Percentiles rank a stretch among this genome's conserved stretches.
These are phyloP conservation scores for Bimuria novae-zelandiae DNA, from an alignment of 2,329 filamentous ascomycete species.

Conservation along the genomic window DNA sequence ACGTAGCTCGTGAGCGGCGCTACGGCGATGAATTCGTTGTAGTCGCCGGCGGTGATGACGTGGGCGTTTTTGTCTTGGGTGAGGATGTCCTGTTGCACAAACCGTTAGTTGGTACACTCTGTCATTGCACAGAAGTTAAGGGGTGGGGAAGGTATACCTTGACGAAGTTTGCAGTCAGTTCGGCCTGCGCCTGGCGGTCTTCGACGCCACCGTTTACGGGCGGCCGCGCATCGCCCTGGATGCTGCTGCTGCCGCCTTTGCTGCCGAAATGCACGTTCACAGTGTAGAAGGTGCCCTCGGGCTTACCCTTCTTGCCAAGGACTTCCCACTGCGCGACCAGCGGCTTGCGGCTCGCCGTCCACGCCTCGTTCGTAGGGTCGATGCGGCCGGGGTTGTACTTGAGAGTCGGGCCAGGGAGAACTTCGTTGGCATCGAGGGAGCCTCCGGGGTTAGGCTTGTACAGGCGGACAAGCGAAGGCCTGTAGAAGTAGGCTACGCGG, in stretches of 20 bases:
- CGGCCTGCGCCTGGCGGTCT: slow-evolving; percentile 61
- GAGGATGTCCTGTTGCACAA: slow-evolving; percentile 56
- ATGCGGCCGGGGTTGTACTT: slow-evolving; percentile 72
- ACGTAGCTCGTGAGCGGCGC: slow-evolving; percentile 62
- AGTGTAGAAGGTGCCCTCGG: slow-evolving; percentile 61
- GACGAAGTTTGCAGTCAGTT: slow-evolving; percentile 57
- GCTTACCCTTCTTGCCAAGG: slow-evolving; percentile 55
- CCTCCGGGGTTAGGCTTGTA: slow-evolving; percentile 62
- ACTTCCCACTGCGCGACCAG: slow-evolving; percentile 69
- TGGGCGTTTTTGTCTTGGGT: slow-evolving; percentile 59
- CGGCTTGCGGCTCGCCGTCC: slow-evolving; percentile 67
- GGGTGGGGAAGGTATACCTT: too few species aligned
- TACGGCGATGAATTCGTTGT: slow-evolving; percentile 72
- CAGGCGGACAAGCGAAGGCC: slow-evolving; percentile 63
- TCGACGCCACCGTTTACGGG: slow-evolving; percentile 69
- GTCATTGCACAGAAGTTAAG: too few species aligned
- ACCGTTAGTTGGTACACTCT: slow-evolving; percentile 32
- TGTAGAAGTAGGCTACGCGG: slow-evolving; percentile 71
- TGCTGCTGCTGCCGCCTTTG: slow-evolving; percentile 67
- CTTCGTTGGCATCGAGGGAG: slow-evolving; percentile 59
- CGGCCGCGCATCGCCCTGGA: slow-evolving; percentile 69
- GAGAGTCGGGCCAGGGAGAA: slow-evolving; percentile 62
- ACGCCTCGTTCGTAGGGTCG: slow-evolving; percentile 64
- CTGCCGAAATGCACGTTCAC: slow-evolving; percentile 71
- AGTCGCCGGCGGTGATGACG: slow-evolving; percentile 69